Conservation (phyloP, 306 rosid genomes). For the Rosa persica region DNA sequence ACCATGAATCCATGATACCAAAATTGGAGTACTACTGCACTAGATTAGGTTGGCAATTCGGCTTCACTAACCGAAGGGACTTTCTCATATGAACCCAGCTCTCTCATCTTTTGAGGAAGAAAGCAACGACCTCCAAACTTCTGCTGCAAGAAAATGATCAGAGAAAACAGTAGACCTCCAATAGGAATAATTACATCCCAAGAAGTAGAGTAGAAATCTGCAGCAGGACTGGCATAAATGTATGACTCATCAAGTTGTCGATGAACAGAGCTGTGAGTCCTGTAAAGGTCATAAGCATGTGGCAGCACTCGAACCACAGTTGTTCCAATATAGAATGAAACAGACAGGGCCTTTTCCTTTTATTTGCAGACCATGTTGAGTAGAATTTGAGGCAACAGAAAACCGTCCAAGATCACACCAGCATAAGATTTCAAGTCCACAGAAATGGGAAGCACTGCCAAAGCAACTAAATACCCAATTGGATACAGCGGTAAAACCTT, state of each 20-base stretch:
- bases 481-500: slow-evolving; percentile 26
- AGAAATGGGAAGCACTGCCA: not conserved
- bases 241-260: slow-evolving; percentile 22
- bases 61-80: slow-evolving; percentile 32
- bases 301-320: slow-evolving; percentile 55
- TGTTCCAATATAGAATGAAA: slow-evolving; percentile 52
- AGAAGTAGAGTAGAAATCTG: slow-evolving; percentile 46
- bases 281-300: slow-evolving; percentile 60
- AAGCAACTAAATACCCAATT: not conserved
- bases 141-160: slow-evolving; percentile 60
- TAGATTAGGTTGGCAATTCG: slow-evolving; percentile 14
- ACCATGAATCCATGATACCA: not conserved
- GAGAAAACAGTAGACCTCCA: slow-evolving; percentile 43
- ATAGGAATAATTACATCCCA: slow-evolving; percentile 57
- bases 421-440: not conserved
- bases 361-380: slow-evolving; percentile 31
- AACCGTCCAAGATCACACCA: slow-evolving; percentile 43
- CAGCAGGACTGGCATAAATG: slow-evolving; percentile 46
- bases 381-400: slow-evolving; percentile 64
- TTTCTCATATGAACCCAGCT: slow-evolving; percentile 30
- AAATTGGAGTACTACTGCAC: not conserved
- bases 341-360: slow-evolving; percentile 39
- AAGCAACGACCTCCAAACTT: slow-evolving; percentile 47
- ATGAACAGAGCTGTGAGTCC: slow-evolving; percentile 20
- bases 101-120: slow-evolving; percentile 38